Percentiles rank a stretch among this genome's conserved stretches.
These are phyloP conservation scores for Ceratocystis ficicola DNA, from an alignment of 2,329 filamentous ascomycete genomes.

Conservation along the genomic window DNA sequence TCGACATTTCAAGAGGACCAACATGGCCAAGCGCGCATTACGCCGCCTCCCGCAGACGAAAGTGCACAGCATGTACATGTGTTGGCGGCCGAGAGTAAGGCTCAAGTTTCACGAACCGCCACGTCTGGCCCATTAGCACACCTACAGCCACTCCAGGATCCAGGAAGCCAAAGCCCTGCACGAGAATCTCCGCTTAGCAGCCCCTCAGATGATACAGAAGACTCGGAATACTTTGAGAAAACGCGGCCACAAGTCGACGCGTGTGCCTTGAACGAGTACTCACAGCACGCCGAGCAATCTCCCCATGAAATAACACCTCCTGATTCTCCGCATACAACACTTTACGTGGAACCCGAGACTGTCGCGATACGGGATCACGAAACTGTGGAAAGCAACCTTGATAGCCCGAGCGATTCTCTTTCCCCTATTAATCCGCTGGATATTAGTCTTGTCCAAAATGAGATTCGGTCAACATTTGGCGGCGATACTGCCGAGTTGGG, in stretches of 20 bases:
- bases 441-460: not conserved
- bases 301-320: not conserved
- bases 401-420: not conserved
- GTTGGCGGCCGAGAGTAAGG: not conserved
- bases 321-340: not conserved
- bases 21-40: not conserved
- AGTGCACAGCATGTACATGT: not conserved
- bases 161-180: not conserved
- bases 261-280: not conserved
- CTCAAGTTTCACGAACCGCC: not conserved
- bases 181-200: not conserved
- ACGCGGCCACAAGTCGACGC: not conserved
- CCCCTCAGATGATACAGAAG: not conserved
- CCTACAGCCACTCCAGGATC: not conserved
- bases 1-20: not conserved
- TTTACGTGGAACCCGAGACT: not conserved
- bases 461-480: not conserved
- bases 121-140: not conserved
- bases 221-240: not conserved
- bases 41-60: not conserved
- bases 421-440: not conserved
- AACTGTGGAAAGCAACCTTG: not conserved
- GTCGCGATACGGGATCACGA: not conserved
- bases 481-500: not conserved
- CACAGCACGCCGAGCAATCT: not conserved